These are phyloP conservation scores for Neurospora sp. DNA, from an alignment of 495 filamentous ascomycete genomes.

Conservation along the genomic window DNA sequence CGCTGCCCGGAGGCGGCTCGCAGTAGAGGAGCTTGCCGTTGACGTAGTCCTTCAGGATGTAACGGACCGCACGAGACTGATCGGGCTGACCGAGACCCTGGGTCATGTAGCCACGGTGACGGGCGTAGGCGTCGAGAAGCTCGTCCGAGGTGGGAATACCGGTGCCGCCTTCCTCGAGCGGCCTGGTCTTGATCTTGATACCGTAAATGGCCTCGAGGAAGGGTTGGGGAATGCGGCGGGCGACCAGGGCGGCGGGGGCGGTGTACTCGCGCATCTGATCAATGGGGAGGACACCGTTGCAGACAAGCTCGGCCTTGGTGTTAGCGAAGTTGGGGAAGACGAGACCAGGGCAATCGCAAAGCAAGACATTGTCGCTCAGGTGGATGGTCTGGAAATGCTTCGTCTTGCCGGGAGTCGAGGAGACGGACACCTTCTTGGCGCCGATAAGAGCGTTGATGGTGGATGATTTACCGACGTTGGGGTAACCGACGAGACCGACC, in stretches of 20 bases:
- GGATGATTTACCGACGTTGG: slow-evolving; percentile 97
- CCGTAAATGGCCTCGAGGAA: slow-evolving; percentile 92
- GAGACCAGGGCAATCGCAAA: slow-evolving; percentile 97
- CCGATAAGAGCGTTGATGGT: slow-evolving; percentile 98
- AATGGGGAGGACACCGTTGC: slow-evolving; percentile 91
- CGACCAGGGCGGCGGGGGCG: slow-evolving; percentile 78
- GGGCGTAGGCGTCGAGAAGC: slow-evolving; percentile 75
- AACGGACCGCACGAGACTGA: slow-evolving; percentile 81
- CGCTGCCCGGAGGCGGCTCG: slow-evolving; percentile 65
- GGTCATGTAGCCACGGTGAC: slow-evolving; percentile 80
- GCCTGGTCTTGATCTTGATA: slow-evolving; percentile 72
- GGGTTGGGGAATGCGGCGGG: slow-evolving; percentile 76
- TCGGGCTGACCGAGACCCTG: slow-evolving; percentile 83
- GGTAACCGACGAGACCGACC: slow-evolving; percentile 95
- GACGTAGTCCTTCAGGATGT: slow-evolving; percentile 94
- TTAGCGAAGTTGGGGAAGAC: slow-evolving; percentile 98
- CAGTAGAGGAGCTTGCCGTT: slow-evolving; percentile 90
- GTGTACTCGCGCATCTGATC: slow-evolving; percentile 94
- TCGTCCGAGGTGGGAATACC: slow-evolving; percentile 84
- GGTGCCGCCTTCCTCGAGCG: slow-evolving; percentile 86
- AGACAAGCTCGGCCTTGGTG: slow-evolving; percentile 93
- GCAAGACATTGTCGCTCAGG: slow-evolving; percentile 73
- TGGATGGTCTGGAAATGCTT: slow-evolving; percentile 99
- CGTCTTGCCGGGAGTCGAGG: slow-evolving; percentile 93
- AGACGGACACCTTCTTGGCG: slow-evolving; percentile 97